A percentile compares a stretch with the other conserved stretches of the same genome.
These are phyloP conservation scores for Diplodia scrobiculata DNA, from an alignment of 2,329 filamentous ascomycete species.

Conservation along the genomic window DNA sequence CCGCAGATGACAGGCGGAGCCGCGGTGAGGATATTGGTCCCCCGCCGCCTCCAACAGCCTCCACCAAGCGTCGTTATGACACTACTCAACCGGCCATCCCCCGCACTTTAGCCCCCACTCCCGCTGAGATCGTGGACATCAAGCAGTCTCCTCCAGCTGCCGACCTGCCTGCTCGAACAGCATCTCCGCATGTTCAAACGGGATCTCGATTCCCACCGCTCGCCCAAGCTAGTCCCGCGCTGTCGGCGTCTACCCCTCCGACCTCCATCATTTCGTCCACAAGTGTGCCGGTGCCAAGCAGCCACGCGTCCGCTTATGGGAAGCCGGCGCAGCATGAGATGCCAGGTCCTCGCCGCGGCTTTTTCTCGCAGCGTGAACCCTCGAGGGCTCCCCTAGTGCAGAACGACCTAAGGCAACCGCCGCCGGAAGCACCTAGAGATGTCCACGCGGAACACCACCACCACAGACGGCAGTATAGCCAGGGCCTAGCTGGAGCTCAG, in stretches of 20 bases:
- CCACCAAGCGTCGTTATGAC: constrained; percentile 53
- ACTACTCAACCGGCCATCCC: constrained; percentile 43
- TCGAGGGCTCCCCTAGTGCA: constrained; percentile 31
- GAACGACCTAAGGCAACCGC: constrained; percentile 37
- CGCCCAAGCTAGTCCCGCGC: constrained; percentile 38
- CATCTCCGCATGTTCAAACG: constrained; percentile 41
- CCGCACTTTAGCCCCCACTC: constrained; percentile 50
- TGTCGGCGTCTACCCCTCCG: constrained; percentile 22
- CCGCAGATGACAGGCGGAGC: constrained; percentile 47
- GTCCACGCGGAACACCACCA: constrained; percentile 25
- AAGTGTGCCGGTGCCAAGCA: constrained; percentile 24
- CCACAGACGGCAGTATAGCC: constrained; percentile 22
- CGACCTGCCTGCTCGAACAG: constrained; percentile 42
- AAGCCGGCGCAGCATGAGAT: constrained; percentile 35
- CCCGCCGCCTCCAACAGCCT: constrained; percentile 53
- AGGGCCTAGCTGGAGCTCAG: constrained; percentile 14
- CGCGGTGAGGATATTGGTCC: constrained; percentile 52
- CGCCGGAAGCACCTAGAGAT: constrained; percentile 15
- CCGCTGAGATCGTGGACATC: constrained; percentile 47
- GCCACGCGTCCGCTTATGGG: constrained; percentile 23
- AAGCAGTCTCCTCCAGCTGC: constrained; percentile 42
- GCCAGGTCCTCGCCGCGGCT: constrained; percentile 41
- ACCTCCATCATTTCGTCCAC: constrained; percentile 18
- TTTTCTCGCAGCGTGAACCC: constrained; percentile 42
- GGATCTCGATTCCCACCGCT: constrained; percentile 39